These are phyloP conservation scores for Plasmodium gaboni DNA, from an alignment of 169 alveolate species.

Conservation along the genomic window DNA sequence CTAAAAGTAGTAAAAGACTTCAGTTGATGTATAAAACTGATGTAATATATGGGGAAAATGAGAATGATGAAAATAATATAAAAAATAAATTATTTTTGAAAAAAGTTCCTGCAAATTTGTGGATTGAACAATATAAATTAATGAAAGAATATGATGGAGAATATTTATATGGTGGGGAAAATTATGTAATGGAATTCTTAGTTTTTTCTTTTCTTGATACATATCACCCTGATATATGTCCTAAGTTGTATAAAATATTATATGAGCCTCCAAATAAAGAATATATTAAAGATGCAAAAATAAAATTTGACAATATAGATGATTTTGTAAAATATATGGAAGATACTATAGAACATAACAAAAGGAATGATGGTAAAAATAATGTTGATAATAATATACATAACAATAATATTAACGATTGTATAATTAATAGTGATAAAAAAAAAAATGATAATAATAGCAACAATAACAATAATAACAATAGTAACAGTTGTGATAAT, in stretches of 20 bases:
- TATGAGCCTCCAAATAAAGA: slow-evolving; percentile 46
- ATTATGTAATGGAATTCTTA: slow-evolving; percentile 87
- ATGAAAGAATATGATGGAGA: slow-evolving; percentile 82
- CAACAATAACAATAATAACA: too few species aligned
- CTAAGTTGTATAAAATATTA: slow-evolving; percentile 81
- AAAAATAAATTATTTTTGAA: slow-evolving; percentile 76
- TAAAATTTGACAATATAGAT: too few species aligned
- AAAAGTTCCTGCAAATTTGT: slow-evolving; percentile 81
- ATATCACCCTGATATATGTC: slow-evolving; percentile 76
- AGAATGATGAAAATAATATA: slow-evolving; percentile 10
- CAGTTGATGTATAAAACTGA: slow-evolving; percentile 78
- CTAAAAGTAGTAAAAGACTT: slow-evolving; percentile 80
- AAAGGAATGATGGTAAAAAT: slow-evolving; percentile 8
- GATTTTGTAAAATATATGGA: too few species aligned
- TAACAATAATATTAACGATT: too few species aligned
- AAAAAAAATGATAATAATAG: too few species aligned
- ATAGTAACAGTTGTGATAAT: too few species aligned
- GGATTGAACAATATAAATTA: slow-evolving; percentile 83
- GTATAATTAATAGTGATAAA: too few species aligned
- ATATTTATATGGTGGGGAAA: slow-evolving; percentile 86
- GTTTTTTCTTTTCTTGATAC: slow-evolving; percentile 78
- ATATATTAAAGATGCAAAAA: too few species aligned
- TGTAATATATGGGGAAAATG: slow-evolving; percentile 8
- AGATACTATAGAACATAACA: too few species aligned
- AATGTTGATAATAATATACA: neutral